Evolutionary conservation across 768 basidiomycete genomes (phyloP), one percentile per base, ranked within the genome.

Genomic region (Amanita exitialis): DNA sequence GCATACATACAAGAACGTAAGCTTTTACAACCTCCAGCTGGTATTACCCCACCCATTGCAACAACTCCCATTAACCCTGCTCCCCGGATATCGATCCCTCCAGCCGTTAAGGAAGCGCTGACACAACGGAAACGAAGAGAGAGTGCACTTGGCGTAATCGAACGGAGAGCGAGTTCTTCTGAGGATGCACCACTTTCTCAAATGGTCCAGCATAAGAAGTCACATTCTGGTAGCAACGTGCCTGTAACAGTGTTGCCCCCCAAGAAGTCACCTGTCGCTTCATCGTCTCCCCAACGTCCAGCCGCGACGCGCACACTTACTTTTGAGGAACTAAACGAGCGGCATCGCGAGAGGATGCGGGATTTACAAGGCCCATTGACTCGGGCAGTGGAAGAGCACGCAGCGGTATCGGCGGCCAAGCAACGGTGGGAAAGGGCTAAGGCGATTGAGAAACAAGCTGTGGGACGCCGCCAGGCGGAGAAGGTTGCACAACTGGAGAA

Each of bases 331-430:
- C 72, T 95, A 28, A 82, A 80, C 43, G 88, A 90, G 57, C 74
- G 91, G 15, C 92, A 95, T 58, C 78, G 87, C 44, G 82, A 87
- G 67, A 88, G 90, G 67, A 77, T 96, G 70, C 77, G 76, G 30
- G 80, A 82, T 59, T 62, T 96, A 56, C 92, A 96, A 67, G 80
- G 75, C 35, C 92, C 92, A 4, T 67, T 96, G 28, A 92, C 86
- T n/a, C 76, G 79, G 57, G 83, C 83, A 2, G 81, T 84, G 67
- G 80, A 78, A 60, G 86, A 92, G 60, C 77, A 83, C 54, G 88
- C 85, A 1, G 78, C 87, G 25, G 57, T 93, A 15, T 77, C 75
- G 50, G 79, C 79, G n/a, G 91, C 90, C 10, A 82, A 79, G 61
- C 76, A 73, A 58, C 79, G 86, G 25, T 95, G 91, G 91, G 90